These are phyloP conservation scores for Neopestalotiopsis clavispora DNA, from an alignment of 2,329 filamentous ascomycete genomes.

Conservation along the genomic window DNA sequence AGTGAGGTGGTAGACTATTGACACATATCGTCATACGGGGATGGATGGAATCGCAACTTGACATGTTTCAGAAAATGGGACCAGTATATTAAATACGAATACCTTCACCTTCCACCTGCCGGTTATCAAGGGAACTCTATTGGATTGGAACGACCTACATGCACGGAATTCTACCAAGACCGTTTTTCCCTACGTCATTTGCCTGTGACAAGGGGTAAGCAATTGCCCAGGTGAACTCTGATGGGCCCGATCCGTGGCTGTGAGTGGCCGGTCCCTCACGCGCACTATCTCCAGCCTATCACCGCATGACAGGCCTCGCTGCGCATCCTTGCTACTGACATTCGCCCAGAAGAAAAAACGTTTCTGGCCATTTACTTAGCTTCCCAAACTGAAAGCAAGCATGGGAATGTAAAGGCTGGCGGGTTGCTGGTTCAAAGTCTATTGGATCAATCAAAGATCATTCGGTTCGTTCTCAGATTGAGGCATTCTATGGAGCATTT, in stretches of 20 bases:
- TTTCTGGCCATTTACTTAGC: too few species aligned
- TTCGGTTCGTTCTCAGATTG: too few species aligned
- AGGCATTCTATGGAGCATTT: too few species aligned
- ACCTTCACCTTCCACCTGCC: not conserved
- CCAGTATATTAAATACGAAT: not conserved
- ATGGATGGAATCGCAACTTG: not conserved
- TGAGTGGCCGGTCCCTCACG: not conserved
- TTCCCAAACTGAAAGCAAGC: too few species aligned
- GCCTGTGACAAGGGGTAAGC: not conserved
- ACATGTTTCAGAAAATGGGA: not conserved
- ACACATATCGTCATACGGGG: not conserved
- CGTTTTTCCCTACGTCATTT: conserved; percentile 1
- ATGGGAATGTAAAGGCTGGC: too few species aligned
- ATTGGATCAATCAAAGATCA: too few species aligned
- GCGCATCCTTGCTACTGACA: too few species aligned
- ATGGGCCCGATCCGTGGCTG: not conserved
- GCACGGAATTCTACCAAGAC: not conserved
- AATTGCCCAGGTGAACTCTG: not conserved
- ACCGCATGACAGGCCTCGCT: not conserved
- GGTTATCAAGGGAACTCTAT: not conserved
- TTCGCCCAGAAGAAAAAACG: too few species aligned
- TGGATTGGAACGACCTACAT: too few species aligned
- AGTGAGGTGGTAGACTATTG: not conserved
- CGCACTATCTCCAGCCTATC: conserved; percentile 10
- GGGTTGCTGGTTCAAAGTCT: too few species aligned